Evolutionary conservation across 768 basidiomycete species (phyloP).

Genomic region (Pleurotus sapidus): DNA sequence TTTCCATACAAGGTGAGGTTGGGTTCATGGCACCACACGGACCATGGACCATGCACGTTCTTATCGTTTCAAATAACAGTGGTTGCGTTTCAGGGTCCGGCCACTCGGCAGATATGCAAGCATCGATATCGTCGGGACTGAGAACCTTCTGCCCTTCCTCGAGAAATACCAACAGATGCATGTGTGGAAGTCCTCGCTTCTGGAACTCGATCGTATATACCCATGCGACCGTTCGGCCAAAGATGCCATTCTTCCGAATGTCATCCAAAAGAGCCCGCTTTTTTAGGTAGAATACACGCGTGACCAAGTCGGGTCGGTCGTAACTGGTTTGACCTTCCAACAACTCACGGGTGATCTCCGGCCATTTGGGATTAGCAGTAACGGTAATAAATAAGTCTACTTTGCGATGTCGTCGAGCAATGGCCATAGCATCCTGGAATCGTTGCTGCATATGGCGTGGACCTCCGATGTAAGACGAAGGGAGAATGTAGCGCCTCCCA

Average conservation of each 20-base stretch:
- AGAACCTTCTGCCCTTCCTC: slow-evolving; percentile 25
- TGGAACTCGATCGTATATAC: slow-evolving; percentile 59
- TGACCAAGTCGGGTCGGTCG: slow-evolving; percentile 44
- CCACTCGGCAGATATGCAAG: slow-evolving; percentile 26
- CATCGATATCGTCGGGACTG: slow-evolving; percentile 34
- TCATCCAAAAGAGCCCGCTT: slow-evolving; percentile 29
- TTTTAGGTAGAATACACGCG: slow-evolving; percentile 43
- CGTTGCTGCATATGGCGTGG: no score
- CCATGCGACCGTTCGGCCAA: slow-evolving; percentile 38
- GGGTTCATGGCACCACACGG: slow-evolving; percentile 28
- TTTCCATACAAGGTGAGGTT: slow-evolving; percentile 29
- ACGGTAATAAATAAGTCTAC: no score
- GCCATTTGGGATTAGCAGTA: no score
- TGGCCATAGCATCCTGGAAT: no score
- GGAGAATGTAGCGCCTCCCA: no score
- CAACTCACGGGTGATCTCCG: no score
- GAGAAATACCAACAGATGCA: slow-evolving; percentile 48
- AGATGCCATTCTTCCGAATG: slow-evolving; percentile 33
- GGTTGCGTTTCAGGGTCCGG: slow-evolving; percentile 33
- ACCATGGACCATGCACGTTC: slow-evolving; percentile 32
- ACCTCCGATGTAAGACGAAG: no score
- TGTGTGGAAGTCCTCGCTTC: slow-evolving; percentile 53
- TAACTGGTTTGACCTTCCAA: no score
- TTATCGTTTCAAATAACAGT: slow-evolving; percentile 29
- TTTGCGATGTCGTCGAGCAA: no score